A percentile compares a stretch with the other conserved stretches of the same genome.
phyloP scores from a whole-genome alignment of 2,329 filamentous ascomycete genomes.

The Diaporthe helianthi region DNA sequence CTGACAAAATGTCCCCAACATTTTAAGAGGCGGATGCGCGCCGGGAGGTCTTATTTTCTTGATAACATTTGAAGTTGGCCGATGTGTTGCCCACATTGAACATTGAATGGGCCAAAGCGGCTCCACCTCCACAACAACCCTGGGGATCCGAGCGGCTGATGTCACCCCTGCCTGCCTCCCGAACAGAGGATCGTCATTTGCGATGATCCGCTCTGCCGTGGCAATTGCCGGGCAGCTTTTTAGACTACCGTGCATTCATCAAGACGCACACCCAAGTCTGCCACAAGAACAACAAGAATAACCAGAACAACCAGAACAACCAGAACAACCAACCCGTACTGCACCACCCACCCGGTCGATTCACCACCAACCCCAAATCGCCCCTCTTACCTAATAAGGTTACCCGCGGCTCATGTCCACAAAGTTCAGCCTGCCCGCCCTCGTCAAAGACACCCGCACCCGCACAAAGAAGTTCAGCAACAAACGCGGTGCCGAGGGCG shows the following conservation, averaged over 20 bases:
- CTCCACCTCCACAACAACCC: not conserved
- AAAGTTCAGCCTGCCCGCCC: constrained; percentile 32
- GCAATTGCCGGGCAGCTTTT: constrained; percentile 1
- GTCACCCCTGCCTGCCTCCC: constrained; percentile 11
- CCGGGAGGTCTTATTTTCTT: too few species aligned
- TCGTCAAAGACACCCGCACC: constrained; percentile 34
- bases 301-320: too few species aligned
- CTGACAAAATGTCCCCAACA: not conserved
- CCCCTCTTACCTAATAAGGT: not conserved
- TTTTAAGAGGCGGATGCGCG: not conserved
- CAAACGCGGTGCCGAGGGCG: constrained; percentile 1
- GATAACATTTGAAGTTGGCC: too few species aligned
- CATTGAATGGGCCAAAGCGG: not conserved
- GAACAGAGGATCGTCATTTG: constrained; percentile 17
- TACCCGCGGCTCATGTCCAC: constrained; percentile 28
- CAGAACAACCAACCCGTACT: too few species aligned
- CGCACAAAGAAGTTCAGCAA: constrained; percentile 29
- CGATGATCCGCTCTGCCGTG: not conserved
- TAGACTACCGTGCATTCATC: too few species aligned
- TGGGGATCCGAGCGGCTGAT: constrained; percentile 2
- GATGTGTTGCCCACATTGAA: too few species aligned
- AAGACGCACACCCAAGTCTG: not conserved
- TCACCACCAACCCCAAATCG: not conserved
- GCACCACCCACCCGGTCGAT: not conserved
- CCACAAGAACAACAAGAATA: not conserved